Evolutionary conservation across 306 rosid genomes (phyloP), one percentile per base, ranked within the genome.

Genomic region (Prunus salicina): DNA sequence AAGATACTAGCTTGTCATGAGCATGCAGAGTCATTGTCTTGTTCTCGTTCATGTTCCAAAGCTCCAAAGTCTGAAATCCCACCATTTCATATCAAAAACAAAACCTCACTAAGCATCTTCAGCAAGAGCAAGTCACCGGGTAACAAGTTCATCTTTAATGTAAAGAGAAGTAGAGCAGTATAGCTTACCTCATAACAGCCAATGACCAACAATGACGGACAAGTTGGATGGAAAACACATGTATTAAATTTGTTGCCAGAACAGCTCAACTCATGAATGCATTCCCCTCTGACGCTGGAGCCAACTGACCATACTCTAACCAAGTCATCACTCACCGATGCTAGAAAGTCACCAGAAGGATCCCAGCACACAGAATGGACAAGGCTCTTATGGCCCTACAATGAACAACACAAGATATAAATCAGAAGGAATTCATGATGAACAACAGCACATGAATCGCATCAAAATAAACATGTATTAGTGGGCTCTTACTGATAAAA

Each of bases 331-430:
- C 97, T 89, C 64, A 89, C 84, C 50, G 98, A 92, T 38, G 98
- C 95, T 25, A 94, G 63, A 83, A 79, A 84, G 46, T 87, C 84
- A 4, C 97, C 98, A 20, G 88, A 76, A 28, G 81, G 67, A 78
- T 93, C 88, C 97, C 98, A 93, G 83, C 97, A 86, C 63, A 89
- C 84, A 3, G 90, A 85, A 41, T 74, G 91, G 74, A 93, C 84
- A 56, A 0, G 6, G 55, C 34, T 82, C n/a, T 82, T 80, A 78
- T 91, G 98, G 74, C 96, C 98, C 98, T 93, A 77, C 57, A 71
- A 80, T 53, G 34, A 76, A 77, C 69, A 72, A 22, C 71, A 51
- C 24, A 55, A 73, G 43, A 34, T 25, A 10, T 27, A 74, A 16
- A 38, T 28, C 32, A 65, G 24, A n/a, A 58, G 57, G 32, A 13